Base-by-base conservation (phyloP, 2,329 filamentous ascomycete species). In the Paraphoma sp. region DNA sequence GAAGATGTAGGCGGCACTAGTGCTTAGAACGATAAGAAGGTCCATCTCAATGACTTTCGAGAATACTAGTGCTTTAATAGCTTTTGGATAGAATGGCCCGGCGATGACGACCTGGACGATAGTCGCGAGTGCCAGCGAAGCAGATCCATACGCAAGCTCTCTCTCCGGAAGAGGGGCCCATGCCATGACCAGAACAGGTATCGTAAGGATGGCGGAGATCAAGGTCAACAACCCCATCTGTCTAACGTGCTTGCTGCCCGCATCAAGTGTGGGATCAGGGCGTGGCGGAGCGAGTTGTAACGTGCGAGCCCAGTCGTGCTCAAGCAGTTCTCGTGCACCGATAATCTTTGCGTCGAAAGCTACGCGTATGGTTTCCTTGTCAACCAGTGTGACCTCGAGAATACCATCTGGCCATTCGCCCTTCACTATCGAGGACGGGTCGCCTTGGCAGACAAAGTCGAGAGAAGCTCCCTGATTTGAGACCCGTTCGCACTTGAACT, bases 21-120 rank as follows among this genome's bases (percentile, higher is more conserved):
- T 90, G 72, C 88, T 89, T 33, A 91, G 62, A 0, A 90, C 86
- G 40, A 91, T 83, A 6, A 91, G 79, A 8, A 90, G 69, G 63
- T 91, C 88, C 86, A 90, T 89, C 67, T 91, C 88, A 16, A 90
- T 81, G 1, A 88, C 78, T 3, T 78, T 71, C 0, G 83, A 83
- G 66, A 86, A 88, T 0, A 89, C 62, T 0, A 91, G 71, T 2
- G 81, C 80, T 62, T 86, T 88, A 17, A 90, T 67, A 0, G 89
- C 89, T 40, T 82, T 84, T 0, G 83, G 81, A 64, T 92, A 93
- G 74, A 92, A 92, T 0, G 86, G 86, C 0, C 85, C 85, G 0
- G 86, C 87, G n/a, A 89, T 75, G 9, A 83, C 69, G 10, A 84
- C 49, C 68, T 93, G 90, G 6, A 93, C 83, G 23, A 89, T 67